Conservation (phyloP, 2,329 filamentous ascomycete genomes). For the Claviceps purpurea region DNA sequence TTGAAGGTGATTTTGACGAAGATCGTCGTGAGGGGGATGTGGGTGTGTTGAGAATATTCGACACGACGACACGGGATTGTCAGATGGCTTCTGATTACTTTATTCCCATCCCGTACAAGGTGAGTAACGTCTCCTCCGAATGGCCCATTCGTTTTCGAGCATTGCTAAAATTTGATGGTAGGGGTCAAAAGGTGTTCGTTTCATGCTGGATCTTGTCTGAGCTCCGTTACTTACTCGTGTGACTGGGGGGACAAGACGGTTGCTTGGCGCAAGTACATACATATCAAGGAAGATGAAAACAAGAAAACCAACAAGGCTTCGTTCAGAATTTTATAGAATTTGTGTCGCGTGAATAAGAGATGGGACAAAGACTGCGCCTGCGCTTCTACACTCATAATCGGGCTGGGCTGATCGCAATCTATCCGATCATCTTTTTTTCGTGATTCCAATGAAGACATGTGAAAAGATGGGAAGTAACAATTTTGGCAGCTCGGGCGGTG, state of each 20-base stretch:
- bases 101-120: slow-evolving; percentile 25
- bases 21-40: slow-evolving; percentile 20
- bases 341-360: no score
- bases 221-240: not conserved
- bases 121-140: slow-evolving; percentile 2
- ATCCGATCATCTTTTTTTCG: no score
- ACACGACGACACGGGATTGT: slow-evolving; percentile 21
- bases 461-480: no score
- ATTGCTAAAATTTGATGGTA: slow-evolving; percentile 6
- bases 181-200: slow-evolving; percentile 21
- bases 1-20: slow-evolving; percentile 16
- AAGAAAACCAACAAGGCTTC: not conserved
- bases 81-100: slow-evolving; percentile 26
- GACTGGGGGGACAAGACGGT: no score
- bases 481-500: no score
- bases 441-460: no score
- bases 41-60: slow-evolving; percentile 21
- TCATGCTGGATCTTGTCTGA: slow-evolving; percentile 15
- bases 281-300: not conserved
- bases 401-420: no score
- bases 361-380: no score
- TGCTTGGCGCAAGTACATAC: no score
- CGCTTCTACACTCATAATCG: no score
- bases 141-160: not conserved
- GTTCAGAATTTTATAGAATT: no score